Conservation (phyloP, 371 early-diverging fungal species). For the Mucor plumbeus region DNA sequence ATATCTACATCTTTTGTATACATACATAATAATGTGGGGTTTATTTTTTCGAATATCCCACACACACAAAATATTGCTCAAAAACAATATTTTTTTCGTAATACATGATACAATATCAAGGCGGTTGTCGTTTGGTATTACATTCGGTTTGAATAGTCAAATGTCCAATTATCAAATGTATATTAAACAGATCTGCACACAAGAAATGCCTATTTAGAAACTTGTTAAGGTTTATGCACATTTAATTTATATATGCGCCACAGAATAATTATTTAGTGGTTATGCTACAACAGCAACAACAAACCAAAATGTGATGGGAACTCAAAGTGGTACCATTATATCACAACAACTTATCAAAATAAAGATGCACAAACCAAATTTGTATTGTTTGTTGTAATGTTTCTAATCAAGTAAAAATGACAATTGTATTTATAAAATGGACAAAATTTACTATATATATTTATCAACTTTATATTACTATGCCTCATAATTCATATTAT, state of each 20-base stretch:
- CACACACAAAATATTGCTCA: background rate
- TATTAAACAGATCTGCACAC: background rate
- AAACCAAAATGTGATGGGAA: background rate
- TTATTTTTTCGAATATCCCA: background rate
- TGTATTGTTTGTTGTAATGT: too few species aligned
- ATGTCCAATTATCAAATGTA: background rate
- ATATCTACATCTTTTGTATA: background rate
- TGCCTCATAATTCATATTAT: too few species aligned
- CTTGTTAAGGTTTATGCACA: constrained; percentile 1
- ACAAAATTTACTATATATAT: too few species aligned
- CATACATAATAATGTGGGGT: background rate
- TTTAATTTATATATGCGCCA: constrained; percentile 6
- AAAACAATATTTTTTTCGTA: background rate
- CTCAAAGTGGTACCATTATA: background rate
- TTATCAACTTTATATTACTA: too few species aligned
- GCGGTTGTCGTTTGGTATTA: background rate
- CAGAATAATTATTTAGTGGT: background rate
- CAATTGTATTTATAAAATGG: too few species aligned
- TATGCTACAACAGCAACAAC: constrained; percentile 1
- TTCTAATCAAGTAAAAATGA: too few species aligned
- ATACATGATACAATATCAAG: background rate
- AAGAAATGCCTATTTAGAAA: background rate
- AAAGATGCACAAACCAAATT: too few species aligned
- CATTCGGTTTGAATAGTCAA: background rate
- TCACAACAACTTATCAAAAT: too few species aligned